Conservation (phyloP, 495 filamentous ascomycete species). For the Penicillium manginii region DNA sequence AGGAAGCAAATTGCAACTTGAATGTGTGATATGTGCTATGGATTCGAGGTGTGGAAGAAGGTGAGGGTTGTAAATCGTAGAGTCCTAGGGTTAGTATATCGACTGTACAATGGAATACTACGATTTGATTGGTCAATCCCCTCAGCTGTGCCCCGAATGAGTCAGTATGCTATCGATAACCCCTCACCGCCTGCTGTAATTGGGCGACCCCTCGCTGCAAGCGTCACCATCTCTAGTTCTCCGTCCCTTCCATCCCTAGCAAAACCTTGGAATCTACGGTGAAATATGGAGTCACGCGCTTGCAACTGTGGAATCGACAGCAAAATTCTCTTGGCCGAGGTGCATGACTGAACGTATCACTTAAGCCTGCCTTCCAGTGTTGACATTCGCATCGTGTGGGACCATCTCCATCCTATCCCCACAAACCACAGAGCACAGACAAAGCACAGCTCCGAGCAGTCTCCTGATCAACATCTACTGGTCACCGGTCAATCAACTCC, state of each 20-base stretch:
- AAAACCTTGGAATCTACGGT: slow-evolving; percentile 5
- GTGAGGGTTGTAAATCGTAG: no score
- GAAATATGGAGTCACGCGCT: slow-evolving; percentile 8
- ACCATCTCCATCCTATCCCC: background rate
- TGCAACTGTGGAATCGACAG: background rate
- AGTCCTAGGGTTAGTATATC: no score
- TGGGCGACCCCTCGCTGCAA: slow-evolving; percentile 32
- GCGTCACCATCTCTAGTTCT: slow-evolving; percentile 17
- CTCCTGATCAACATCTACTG: background rate
- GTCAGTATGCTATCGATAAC: slow-evolving; percentile 28
- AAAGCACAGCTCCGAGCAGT: background rate
- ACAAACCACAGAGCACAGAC: slow-evolving; percentile 1
- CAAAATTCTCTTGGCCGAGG: background rate
- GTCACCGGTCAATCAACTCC: background rate
- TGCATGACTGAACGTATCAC: slow-evolving; percentile 5
- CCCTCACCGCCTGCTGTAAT: slow-evolving; percentile 26
- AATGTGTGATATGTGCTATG: no score
- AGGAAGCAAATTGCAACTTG: no score
- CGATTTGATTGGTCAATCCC: background rate
- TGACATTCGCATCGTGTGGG: slow-evolving; percentile 8
- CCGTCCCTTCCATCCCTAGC: slow-evolving; percentile 1
- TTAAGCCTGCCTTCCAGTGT: slow-evolving; percentile 6
- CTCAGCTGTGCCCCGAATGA: background rate
- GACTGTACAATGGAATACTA: background rate
- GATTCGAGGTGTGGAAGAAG: no score